Conservation (phyloP, 1,139 yeast genomes). For the Nakaseomyces bracarensis region DNA sequence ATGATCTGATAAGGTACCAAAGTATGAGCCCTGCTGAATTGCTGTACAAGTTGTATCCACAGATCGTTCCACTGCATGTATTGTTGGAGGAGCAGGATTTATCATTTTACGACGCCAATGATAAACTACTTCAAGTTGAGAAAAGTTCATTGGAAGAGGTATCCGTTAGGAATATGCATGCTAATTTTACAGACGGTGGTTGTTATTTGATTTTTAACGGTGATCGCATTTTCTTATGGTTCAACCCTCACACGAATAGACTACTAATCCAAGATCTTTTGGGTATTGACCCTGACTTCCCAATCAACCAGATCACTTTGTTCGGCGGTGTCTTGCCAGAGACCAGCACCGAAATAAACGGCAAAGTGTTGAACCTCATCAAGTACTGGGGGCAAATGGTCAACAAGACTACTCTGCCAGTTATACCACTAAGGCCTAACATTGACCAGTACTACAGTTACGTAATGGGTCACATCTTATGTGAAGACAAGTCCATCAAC, state of each 20-base stretch:
- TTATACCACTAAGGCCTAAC: constrained; percentile 28
- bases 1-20: constrained; percentile 47
- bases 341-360: constrained; percentile 59
- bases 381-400: constrained; percentile 28
- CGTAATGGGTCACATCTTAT: constrained; percentile 42
- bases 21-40: constrained; percentile 53
- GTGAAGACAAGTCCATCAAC: constrained; percentile 65
- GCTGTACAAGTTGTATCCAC: constrained; percentile 68
- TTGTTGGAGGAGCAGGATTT: constrained; percentile 49
- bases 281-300: constrained; percentile 51
- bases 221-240: constrained; percentile 50
- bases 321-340: constrained; percentile 45
- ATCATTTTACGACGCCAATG: constrained; percentile 37
- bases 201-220: constrained; percentile 76
- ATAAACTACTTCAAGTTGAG: constrained; percentile 40
- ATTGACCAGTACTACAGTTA: constrained; percentile 27
- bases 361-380: constrained; percentile 58
- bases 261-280: constrained; percentile 65
- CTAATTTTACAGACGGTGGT: constrained; percentile 44
- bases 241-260: constrained; percentile 64
- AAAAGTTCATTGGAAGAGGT: constrained; percentile 36
- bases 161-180: constrained; percentile 23
- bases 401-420: constrained; percentile 21
- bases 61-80: constrained; percentile 65
- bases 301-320: constrained; percentile 37